Percentiles rank a stretch among this genome's conserved stretches.
phyloP scores from a whole-genome alignment of 2,329 filamentous ascomycete species.

The Venturia pyrina region DNA sequence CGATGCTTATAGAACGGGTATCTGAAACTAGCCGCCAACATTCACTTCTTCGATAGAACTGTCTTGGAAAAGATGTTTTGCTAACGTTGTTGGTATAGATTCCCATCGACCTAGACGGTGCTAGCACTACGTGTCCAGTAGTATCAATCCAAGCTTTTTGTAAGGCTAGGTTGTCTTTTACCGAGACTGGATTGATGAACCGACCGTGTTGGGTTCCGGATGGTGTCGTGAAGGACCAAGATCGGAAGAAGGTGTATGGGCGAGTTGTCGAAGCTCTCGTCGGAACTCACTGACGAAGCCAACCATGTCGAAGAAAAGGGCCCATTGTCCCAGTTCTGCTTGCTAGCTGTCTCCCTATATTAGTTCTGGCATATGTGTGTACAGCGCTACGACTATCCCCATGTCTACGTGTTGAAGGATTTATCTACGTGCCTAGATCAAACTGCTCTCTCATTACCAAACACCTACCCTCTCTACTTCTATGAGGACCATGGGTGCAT shows the following conservation, averaged over 20 bases:
- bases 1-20: conserved; percentile 41
- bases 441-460: conserved; percentile 52
- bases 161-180: neutral
- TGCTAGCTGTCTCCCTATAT: neutral
- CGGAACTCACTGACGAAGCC: neutral
- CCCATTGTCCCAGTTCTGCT: neutral
- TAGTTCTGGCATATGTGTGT: conserved; percentile 56
- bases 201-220: neutral
- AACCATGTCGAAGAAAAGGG: neutral
- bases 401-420: conserved; percentile 60
- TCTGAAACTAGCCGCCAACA: conserved; percentile 24
- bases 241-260: neutral
- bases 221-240: neutral
- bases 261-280: too few relatives aligned
- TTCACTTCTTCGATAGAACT: neutral
- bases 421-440: conserved; percentile 54
- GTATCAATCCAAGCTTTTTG: neutral
- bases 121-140: neutral
- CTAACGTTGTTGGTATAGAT: neutral
- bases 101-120: neutral
- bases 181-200: neutral
- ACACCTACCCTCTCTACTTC: conserved; percentile 42
- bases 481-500: conserved; percentile 49
- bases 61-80: neutral
- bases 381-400: conserved; percentile 50